Evolutionary conservation across 495 filamentous ascomycete species (phyloP).

Genomic region (Daldinia concentrica): DNA sequence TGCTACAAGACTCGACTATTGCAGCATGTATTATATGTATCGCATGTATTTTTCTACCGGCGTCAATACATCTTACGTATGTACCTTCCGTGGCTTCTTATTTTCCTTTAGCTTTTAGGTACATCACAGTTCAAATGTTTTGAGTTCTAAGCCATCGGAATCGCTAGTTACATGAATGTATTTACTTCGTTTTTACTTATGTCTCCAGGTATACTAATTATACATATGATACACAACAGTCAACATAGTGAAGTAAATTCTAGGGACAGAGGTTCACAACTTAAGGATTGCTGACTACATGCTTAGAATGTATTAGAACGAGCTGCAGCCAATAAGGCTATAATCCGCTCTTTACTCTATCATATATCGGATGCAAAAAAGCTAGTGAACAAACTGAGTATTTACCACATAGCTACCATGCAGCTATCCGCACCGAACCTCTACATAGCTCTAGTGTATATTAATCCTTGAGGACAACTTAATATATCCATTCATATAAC

Average conservation of each 20-base stretch:
- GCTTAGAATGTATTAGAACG: not conserved
- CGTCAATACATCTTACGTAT: slow-evolving; percentile 4
- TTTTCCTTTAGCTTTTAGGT: not conserved
- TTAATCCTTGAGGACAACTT: not conserved
- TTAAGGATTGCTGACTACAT: not conserved
- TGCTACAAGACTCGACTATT: not conserved
- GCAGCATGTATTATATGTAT: slow-evolving; percentile 10
- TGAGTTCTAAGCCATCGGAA: not conserved
- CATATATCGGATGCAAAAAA: not conserved
- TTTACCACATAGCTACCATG: slow-evolving; percentile 4
- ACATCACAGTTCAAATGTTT: not conserved
- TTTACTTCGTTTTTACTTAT: not conserved
- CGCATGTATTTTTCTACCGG: slow-evolving; percentile 3
- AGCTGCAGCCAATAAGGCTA: not conserved
- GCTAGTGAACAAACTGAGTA: not conserved
- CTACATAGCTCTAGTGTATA: too few species aligned
- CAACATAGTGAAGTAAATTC: not conserved
- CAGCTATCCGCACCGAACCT: slow-evolving; percentile 27
- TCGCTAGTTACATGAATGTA: not conserved
- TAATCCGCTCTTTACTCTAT: not conserved
- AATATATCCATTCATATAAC: not conserved
- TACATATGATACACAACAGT: not conserved
- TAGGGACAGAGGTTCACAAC: not conserved
- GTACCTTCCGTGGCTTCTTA: not conserved
- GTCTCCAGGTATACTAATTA: too few species aligned